Percentiles rank a stretch among this genome's conserved stretches.
phyloP scores from a whole-genome alignment of 306 rosid genomes.

The Lathyrus tuberosus region DNA sequence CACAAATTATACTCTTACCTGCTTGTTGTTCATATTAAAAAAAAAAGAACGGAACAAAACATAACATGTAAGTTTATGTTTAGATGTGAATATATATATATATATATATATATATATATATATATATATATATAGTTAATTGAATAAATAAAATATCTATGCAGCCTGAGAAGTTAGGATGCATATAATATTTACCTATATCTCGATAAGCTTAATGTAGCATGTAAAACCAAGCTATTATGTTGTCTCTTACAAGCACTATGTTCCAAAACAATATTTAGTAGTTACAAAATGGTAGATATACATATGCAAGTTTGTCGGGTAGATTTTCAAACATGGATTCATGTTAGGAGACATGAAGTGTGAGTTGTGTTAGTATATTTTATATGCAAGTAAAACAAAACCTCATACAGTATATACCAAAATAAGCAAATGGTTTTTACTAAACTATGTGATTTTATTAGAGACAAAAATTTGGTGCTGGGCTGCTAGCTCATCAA shows the following conservation, averaged over 20 bases:
- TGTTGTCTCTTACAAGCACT: conserved; percentile 24
- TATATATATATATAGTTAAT: no score
- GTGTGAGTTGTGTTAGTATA: conserved; percentile 10
- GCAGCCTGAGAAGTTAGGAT: background rate
- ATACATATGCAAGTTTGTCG: conserved; percentile 18
- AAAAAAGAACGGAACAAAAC: no score
- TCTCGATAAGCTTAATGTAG: conserved; percentile 35
- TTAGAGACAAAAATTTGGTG: background rate
- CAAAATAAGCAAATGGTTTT: conserved; percentile 4
- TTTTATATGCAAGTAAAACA: conserved; percentile 8
- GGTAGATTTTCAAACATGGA: conserved; percentile 34
- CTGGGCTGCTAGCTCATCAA: conserved; percentile 1
- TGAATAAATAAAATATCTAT: no score
- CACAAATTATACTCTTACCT: no score
- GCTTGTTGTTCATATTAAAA: no score
- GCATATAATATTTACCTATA: background rate
- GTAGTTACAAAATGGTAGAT: conserved; percentile 35
- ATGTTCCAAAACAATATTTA: background rate
- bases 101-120: no score
- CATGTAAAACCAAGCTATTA: background rate
- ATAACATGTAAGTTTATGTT: no score
- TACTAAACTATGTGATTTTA: background rate
- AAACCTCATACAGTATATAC: background rate
- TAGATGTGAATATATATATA: no score
- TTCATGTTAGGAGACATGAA: conserved; percentile 36